phyloP scores from a whole-genome alignment of 805 yeast genomes.

The Lipomyces yamanashiensis region DNA sequence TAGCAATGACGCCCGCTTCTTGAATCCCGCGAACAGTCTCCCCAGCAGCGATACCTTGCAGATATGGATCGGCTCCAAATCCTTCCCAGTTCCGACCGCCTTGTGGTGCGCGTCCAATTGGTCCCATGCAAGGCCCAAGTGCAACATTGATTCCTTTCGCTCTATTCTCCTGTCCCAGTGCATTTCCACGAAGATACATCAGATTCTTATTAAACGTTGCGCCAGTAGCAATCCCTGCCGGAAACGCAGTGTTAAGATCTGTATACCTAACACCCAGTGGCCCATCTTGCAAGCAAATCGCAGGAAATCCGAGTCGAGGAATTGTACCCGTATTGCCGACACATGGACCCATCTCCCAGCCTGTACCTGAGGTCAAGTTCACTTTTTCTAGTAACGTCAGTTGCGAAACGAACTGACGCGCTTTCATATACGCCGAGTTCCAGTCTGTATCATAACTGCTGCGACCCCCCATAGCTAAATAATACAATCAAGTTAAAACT shows the following conservation, averaged over 20 bases:
- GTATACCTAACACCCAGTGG: conserved; percentile 64
- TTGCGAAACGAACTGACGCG: conserved; percentile 58
- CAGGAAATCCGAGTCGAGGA: conserved; percentile 59
- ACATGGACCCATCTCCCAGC: conserved; percentile 67
- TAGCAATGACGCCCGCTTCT: conserved; percentile 61
- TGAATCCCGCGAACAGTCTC: conserved; percentile 61
- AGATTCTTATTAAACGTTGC: conserved; percentile 61
- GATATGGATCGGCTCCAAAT: conserved; percentile 64
- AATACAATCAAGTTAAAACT: background rate
- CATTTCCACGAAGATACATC: conserved; percentile 58
- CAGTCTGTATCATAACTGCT: conserved; percentile 47
- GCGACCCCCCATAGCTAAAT: conserved; percentile 30
- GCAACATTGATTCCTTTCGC: conserved; percentile 60
- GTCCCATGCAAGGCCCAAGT: conserved; percentile 64
- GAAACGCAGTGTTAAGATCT: conserved; percentile 61
- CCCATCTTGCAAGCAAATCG: conserved; percentile 65
- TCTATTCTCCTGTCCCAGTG: conserved; percentile 60
- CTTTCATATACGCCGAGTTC: conserved; percentile 62
- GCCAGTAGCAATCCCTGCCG: conserved; percentile 64
- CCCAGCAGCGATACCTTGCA: conserved; percentile 60
- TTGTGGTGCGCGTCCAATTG: conserved; percentile 63
- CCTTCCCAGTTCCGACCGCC: conserved; percentile 72
- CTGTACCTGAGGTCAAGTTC: conserved; percentile 66
- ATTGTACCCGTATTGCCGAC: conserved; percentile 65
- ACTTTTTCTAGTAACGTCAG: conserved; percentile 65